Evolutionary conservation across 257 asterid species (phyloP).

Genomic region (Pogostemon cablin): DNA sequence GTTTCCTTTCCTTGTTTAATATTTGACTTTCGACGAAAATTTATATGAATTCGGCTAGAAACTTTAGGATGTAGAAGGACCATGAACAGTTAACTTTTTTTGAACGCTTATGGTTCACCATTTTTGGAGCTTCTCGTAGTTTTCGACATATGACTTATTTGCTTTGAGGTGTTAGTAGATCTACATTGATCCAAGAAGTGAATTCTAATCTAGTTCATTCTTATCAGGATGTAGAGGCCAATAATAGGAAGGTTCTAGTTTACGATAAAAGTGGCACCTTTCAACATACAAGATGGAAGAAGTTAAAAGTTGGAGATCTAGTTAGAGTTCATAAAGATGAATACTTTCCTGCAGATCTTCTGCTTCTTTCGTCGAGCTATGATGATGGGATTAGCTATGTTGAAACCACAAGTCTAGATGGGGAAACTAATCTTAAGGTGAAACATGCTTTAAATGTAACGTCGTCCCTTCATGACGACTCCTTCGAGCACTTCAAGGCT

Average conservation of each 20-base stretch:
- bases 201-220: slow-evolving; percentile 15
- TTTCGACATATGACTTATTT: background rate
- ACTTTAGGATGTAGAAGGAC: background rate
- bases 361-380: slow-evolving; percentile 84
- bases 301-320: slow-evolving; percentile 81
- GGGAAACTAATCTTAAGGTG: slow-evolving; percentile 94
- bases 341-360: slow-evolving; percentile 86
- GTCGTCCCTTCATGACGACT: slow-evolving; percentile 50
- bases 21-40: background rate
- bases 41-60: background rate
- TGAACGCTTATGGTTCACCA: background rate
- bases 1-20: no score
- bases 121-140: background rate
- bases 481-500: slow-evolving; percentile 64
- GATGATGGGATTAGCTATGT: slow-evolving; percentile 95
- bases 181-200: slow-evolving; percentile 18
- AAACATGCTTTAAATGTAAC: slow-evolving; percentile 84
- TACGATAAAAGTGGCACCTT: slow-evolving; percentile 50
- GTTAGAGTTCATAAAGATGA: slow-evolving; percentile 83
- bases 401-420: slow-evolving; percentile 90
- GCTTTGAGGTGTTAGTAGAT: background rate
- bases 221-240: slow-evolving; percentile 86
- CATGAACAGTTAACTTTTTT: background rate
- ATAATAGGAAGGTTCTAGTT: slow-evolving; percentile 72
- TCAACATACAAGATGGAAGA: slow-evolving; percentile 70